Conservation (phyloP, 768 basidiomycete genomes). For the Suillus occidentalis region DNA sequence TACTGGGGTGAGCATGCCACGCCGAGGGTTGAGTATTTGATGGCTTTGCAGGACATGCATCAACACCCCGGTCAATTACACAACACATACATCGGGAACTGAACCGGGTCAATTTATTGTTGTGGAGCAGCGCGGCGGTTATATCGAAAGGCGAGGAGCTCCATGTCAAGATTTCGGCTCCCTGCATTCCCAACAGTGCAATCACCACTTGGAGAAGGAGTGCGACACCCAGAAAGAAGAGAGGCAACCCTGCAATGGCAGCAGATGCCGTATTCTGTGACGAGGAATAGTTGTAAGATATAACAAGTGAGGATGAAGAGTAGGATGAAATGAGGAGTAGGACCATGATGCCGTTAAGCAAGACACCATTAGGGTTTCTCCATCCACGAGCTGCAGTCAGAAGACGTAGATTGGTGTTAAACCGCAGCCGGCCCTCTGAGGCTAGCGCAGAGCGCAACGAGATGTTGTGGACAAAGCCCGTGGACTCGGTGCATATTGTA, state of each 20-base stretch:
- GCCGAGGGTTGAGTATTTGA: constrained; percentile 24
- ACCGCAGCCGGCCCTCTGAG: no score
- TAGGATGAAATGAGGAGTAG: constrained; percentile 30
- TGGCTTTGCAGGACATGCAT: constrained; percentile 15
- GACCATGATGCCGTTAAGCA: constrained; percentile 22
- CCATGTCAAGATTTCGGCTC: no score
- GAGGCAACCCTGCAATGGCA: no score
- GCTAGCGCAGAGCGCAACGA: no score
- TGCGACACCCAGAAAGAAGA: constrained; percentile 17
- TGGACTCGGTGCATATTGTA: no score
- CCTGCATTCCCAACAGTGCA: no score
- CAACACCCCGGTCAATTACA: constrained; percentile 11
- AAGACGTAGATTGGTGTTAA: constrained; percentile 12
- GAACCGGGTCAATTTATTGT: constrained; percentile 18
- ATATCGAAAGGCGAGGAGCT: no score
- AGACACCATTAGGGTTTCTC: constrained; percentile 24
- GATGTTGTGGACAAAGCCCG: no score
- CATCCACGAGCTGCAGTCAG: constrained; percentile 21
- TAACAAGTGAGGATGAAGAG: constrained; percentile 26
- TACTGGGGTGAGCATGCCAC: constrained; percentile 10
- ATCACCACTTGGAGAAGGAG: constrained; percentile 25
- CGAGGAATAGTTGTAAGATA: constrained; percentile 5
- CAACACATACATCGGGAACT: constrained; percentile 28
- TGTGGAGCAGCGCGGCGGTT: no score
- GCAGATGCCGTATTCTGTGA: no score